phyloP scores from a whole-genome alignment of 257 asterid genomes.

The Solanum paucissectum region DNA sequence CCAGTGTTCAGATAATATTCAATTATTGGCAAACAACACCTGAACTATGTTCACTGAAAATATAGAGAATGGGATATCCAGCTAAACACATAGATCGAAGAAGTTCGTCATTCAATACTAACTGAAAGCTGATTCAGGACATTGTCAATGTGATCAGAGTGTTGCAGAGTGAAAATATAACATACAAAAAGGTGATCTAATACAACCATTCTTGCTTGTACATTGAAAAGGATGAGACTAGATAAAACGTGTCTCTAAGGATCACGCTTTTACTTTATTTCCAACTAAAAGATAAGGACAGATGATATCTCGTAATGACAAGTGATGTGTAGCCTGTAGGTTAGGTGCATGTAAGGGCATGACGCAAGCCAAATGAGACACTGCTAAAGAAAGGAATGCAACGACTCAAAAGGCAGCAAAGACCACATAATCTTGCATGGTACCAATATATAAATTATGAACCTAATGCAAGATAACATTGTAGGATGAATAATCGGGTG shows the following conservation, averaged over 20 bases:
- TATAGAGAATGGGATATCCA: not conserved
- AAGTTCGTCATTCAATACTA: not conserved
- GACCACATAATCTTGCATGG: not conserved
- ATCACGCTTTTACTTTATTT: not conserved
- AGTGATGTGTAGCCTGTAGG: not conserved
- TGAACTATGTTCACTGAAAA: not conserved
- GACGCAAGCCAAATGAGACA: not conserved
- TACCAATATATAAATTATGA: not conserved
- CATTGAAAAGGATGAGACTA: not conserved
- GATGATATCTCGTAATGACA: not conserved
- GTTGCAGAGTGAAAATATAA: not conserved
- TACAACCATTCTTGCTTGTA: not conserved
- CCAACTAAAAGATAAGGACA: not conserved
- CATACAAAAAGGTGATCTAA: not conserved
- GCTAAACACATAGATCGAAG: not conserved
- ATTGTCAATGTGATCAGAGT: not conserved
- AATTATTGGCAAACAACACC: not conserved
- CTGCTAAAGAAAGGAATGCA: not conserved
- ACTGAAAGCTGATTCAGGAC: not conserved
- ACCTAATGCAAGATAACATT: not conserved
- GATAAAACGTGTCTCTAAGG: not conserved
- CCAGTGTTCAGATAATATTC: not conserved
- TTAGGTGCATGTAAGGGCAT: not conserved
- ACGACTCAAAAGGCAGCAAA: not conserved
- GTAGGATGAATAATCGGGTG: not conserved